phyloP scores from a whole-genome alignment of 2,329 filamentous ascomycete species.

The Fusarium pininemorale region DNA sequence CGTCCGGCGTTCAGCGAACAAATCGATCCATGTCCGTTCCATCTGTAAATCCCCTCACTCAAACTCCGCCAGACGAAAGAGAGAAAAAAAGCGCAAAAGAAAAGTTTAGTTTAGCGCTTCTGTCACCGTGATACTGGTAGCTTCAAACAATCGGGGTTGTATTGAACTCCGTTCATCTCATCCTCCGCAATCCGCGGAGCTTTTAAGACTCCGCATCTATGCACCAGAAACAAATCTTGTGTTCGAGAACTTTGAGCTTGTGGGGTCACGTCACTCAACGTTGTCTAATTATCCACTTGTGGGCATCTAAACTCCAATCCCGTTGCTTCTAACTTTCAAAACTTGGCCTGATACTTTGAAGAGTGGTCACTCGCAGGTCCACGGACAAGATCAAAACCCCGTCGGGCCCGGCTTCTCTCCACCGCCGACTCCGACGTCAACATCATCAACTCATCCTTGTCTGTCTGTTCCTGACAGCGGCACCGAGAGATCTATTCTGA shows the following conservation, averaged over 20 bases:
- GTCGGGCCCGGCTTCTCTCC: constrained; percentile 23
- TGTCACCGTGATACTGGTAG: not conserved
- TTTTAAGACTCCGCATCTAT: not conserved
- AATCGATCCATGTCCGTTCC: constrained; percentile 1
- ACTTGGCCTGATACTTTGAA: not conserved
- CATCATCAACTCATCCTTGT: constrained; percentile 25
- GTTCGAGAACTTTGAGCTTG: constrained; percentile 21
- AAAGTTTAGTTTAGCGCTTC: not conserved
- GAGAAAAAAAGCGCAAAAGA: not conserved
- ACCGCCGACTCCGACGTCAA: constrained; percentile 21
- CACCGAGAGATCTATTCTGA: constrained; percentile 7
- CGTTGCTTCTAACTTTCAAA: not conserved
- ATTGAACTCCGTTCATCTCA: not conserved
- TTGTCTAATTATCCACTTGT: constrained; percentile 7
- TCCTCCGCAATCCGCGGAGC: constrained; percentile 16
- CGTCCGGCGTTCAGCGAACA: not conserved
- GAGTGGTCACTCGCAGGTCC: not conserved
- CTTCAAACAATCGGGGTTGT: not conserved
- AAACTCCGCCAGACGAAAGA: not conserved
- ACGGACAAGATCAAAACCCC: constrained; percentile 17
- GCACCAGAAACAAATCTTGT: not conserved
- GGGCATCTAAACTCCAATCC: constrained; percentile 4
- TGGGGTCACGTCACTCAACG: constrained; percentile 10
- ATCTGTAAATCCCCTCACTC: not conserved
- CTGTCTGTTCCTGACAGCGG: constrained; percentile 15